phyloP scores from a whole-genome alignment of 306 rosid genomes.

The Quercus bicolor region DNA sequence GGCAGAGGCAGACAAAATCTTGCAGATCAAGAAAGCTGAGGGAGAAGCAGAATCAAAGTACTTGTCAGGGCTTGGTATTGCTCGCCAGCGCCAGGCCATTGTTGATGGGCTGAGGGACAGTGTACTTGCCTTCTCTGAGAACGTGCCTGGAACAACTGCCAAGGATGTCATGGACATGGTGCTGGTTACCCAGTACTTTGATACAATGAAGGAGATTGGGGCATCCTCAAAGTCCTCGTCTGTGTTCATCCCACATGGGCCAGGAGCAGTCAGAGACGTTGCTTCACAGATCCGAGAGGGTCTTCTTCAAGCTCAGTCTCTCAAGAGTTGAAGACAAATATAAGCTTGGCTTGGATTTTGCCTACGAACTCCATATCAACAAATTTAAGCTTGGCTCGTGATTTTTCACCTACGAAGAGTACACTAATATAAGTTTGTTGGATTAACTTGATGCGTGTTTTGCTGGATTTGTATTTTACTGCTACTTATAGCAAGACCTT shows the following conservation, averaged over 20 bases:
- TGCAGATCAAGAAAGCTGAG: constrained; percentile 72
- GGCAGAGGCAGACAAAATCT: constrained; percentile 61
- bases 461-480: neutral
- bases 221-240: constrained; percentile 71
- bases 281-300: constrained; percentile 70
- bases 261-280: constrained; percentile 66
- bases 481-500: neutral
- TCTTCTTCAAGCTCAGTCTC: constrained; percentile 49
- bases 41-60: constrained; percentile 77
- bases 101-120: constrained; percentile 73
- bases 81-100: constrained; percentile 77
- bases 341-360: constrained; percentile 3
- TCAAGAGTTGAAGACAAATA: neutral
- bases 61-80: constrained; percentile 69
- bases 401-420: neutral
- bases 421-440: neutral
- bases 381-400: neutral
- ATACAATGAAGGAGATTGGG: constrained; percentile 76
- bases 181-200: constrained; percentile 71
- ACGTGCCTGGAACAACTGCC: constrained; percentile 62
- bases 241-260: constrained; percentile 76
- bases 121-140: constrained; percentile 59
- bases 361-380: too few relatives aligned
- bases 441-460: neutral
- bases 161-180: constrained; percentile 83